Percentiles rank a stretch among this genome's conserved stretches.
phyloP scores from a whole-genome alignment of 2,329 filamentous ascomycete genomes.

The Hypoxylon sp. region DNA sequence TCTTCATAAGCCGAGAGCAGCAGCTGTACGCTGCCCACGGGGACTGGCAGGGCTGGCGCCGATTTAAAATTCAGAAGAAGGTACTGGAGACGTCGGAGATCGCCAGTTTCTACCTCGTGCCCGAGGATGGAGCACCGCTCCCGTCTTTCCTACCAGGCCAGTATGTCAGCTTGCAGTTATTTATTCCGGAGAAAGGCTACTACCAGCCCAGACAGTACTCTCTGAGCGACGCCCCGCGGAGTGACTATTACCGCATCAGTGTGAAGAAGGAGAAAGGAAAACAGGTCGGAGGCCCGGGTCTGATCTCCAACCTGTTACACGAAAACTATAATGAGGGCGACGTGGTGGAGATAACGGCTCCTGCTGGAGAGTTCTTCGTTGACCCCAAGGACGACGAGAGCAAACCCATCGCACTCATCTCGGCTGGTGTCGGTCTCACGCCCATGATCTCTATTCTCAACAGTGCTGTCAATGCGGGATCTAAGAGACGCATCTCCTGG shows the following conservation, averaged over 20 bases:
- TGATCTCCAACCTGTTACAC: constrained; percentile 67
- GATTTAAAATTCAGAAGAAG: constrained; percentile 69
- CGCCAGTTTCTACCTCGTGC: constrained; percentile 77
- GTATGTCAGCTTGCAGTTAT: constrained; percentile 75
- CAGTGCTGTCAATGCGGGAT: constrained; percentile 48
- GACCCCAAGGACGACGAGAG: constrained; percentile 58
- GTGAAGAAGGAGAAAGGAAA: constrained; percentile 72
- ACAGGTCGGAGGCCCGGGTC: constrained; percentile 55
- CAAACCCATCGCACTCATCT: constrained; percentile 72
- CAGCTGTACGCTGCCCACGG: constrained; percentile 66
- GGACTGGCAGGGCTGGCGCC: constrained; percentile 62
- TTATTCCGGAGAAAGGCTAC: constrained; percentile 71
- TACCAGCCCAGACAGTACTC: constrained; percentile 81
- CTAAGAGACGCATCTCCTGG: constrained; percentile 67
- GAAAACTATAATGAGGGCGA: constrained; percentile 61
- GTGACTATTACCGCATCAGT: constrained; percentile 75
- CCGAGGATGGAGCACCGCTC: constrained; percentile 67
- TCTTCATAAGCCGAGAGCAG: constrained; percentile 75
- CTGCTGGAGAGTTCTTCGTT: constrained; percentile 72
- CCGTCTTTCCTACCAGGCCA: constrained; percentile 76
- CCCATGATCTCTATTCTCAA: constrained; percentile 75
- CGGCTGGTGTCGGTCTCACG: constrained; percentile 76
- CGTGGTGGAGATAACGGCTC: constrained; percentile 66
- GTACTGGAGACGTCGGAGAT: constrained; percentile 70
- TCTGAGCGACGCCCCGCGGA: constrained; percentile 68